Evolutionary conservation across 352 stramenopile genomes (phyloP).

Genomic region (Phytopythium helicoides): DNA sequence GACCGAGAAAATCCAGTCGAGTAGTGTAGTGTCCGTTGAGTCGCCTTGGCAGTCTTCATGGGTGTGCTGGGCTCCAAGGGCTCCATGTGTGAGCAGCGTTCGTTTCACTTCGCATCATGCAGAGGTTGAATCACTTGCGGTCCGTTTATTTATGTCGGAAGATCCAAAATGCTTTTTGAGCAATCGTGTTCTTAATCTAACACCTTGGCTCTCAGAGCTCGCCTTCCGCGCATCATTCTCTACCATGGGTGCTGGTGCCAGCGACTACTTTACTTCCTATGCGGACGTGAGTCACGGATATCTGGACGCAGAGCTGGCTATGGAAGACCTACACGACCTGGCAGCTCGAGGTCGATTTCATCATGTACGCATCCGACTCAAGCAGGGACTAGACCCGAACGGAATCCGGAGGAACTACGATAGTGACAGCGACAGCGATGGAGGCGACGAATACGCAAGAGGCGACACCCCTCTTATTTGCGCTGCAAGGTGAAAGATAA

Average conservation of each 20-base stretch:
- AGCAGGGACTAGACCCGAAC: slow-evolving; percentile 64
- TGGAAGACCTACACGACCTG: slow-evolving; percentile 46
- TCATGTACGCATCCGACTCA: slow-evolving; percentile 41
- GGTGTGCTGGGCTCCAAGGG: too few species aligned
- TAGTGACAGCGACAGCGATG: slow-evolving; percentile 5
- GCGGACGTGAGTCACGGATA: slow-evolving; percentile 59
- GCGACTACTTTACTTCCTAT: slow-evolving; percentile 52
- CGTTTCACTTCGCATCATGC: too few species aligned
- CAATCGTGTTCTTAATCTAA: too few species aligned
- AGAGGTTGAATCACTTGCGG: too few species aligned
- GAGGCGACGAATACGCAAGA: slow-evolving; percentile 37
- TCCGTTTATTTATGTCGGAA: too few species aligned
- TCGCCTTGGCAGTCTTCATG: too few species aligned
- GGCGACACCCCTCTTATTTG: slow-evolving; percentile 64
- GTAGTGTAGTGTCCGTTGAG: too few species aligned
- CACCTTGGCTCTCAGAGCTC: too few species aligned
- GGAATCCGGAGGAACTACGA: slow-evolving; percentile 30
- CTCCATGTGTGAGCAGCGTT: too few species aligned
- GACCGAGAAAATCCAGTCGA: too few species aligned
- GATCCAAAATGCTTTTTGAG: too few species aligned
- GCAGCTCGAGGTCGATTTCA: slow-evolving; percentile 42
- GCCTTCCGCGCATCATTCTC: too few species aligned
- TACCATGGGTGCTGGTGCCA: slow-evolving; percentile 51
- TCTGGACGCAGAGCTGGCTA: slow-evolving; percentile 48
- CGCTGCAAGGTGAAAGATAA: slow-evolving; percentile 30